Percentiles rank a stretch among this genome's conserved stretches.
Conservation (phyloP, 208 protist genomes). For the Acanthamoeba healyi region DNA sequence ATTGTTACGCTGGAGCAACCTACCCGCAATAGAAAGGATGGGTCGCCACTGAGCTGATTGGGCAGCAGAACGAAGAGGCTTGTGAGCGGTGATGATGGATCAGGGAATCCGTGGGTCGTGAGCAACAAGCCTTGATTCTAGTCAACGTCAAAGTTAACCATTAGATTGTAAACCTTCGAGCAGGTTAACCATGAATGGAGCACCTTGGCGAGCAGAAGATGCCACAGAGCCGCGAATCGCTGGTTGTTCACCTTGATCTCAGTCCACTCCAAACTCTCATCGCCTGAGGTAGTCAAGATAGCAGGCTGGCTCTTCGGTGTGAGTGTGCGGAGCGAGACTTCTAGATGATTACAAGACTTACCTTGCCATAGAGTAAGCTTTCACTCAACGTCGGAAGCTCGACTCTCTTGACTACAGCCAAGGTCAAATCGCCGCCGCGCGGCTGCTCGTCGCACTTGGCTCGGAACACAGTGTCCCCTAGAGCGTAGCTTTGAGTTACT, state of each 20-base stretch:
- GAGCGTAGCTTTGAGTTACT: neutral
- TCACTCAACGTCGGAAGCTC: neutral
- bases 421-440: neutral
- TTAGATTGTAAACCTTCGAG: too few relatives aligned
- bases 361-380: neutral
- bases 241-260: neutral
- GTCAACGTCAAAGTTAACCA: too few relatives aligned
- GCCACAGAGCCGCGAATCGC: constrained; percentile 3
- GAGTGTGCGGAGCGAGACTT: too few relatives aligned
- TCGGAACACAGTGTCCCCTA: neutral
- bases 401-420: constrained; percentile 3
- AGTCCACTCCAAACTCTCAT: neutral
- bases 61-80: neutral
- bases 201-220: neutral
- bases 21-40: neutral
- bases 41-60: neutral
- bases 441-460: neutral
- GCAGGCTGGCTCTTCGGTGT: too few relatives aligned
- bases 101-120: too few relatives aligned
- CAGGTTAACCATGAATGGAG: neutral
- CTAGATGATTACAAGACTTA: too few relatives aligned
- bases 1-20: neutral
- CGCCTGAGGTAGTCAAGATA: neutral
- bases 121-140: neutral
- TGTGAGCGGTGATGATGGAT: neutral